Percentiles rank a stretch among this genome's conserved stretches.
These are phyloP conservation scores for Endothia cerciana DNA, from an alignment of 2,329 filamentous ascomycete genomes.

Conservation along the genomic window DNA sequence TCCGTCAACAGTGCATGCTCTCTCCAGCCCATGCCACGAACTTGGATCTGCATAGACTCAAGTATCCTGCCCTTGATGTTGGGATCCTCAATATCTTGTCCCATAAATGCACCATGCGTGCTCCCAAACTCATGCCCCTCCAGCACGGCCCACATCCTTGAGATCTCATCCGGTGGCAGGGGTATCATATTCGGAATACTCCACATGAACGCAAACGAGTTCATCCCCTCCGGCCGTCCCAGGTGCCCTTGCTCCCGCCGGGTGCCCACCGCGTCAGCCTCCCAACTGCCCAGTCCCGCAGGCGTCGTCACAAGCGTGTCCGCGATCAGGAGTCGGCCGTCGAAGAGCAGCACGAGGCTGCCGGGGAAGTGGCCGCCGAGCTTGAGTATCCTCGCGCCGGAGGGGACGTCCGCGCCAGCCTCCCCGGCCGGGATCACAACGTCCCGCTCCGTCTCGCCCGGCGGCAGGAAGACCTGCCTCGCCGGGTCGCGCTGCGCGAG, in stretches of 20 bases:
- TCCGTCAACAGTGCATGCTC: conserved; percentile 45
- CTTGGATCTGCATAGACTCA: conserved; percentile 78
- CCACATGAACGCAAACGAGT: conserved; percentile 74
- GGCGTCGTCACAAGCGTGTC: conserved; percentile 78
- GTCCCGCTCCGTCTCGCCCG: conserved; percentile 45
- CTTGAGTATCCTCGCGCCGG: conserved; percentile 66
- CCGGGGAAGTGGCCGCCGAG: conserved; percentile 82
- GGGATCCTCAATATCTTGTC: conserved; percentile 61
- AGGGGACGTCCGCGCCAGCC: conserved; percentile 25
- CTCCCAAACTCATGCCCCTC: conserved; percentile 64
- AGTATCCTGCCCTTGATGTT: conserved; percentile 67
- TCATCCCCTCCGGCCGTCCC: conserved; percentile 47
- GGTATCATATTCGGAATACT: conserved; percentile 77
- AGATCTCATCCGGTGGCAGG: conserved; percentile 64
- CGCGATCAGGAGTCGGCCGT: conserved; percentile 68
- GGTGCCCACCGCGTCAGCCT: conserved; percentile 44
- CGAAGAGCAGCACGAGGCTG: conserved; percentile 68
- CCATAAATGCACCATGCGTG: conserved; percentile 70
- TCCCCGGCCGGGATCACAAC: conserved; percentile 37
- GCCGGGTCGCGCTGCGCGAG: conserved; percentile 48
- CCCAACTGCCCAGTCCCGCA: conserved; percentile 54
- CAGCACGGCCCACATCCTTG: conserved; percentile 71
- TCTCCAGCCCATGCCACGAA: conserved; percentile 53
- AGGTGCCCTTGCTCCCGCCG: conserved; percentile 32
- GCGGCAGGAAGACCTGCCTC: conserved; percentile 52